Conservation (phyloP, 2,329 filamentous ascomycete species). For the Massarina eburnea region DNA sequence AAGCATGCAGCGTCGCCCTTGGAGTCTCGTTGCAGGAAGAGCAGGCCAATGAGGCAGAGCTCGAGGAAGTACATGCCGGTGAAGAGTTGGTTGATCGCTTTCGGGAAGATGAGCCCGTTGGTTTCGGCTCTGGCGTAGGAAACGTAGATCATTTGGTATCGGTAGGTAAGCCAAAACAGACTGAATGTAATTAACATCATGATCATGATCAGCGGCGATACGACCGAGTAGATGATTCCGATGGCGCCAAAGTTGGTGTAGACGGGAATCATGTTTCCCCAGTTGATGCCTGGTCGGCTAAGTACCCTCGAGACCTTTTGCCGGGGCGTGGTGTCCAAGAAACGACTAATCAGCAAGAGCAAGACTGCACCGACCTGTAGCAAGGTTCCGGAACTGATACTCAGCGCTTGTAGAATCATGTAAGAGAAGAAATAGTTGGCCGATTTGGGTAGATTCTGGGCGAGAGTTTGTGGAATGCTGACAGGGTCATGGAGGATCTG, state of each 20-base stretch:
- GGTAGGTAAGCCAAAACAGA: conserved; percentile 89
- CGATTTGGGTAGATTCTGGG: conserved; percentile 77
- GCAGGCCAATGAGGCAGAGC: conserved; percentile 82
- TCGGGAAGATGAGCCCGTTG: conserved; percentile 86
- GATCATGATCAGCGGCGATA: conserved; percentile 85
- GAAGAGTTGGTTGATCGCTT: conserved; percentile 93
- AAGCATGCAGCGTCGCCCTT: conserved; percentile 61
- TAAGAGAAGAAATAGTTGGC: conserved; percentile 99
- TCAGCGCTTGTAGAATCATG: conserved; percentile 92
- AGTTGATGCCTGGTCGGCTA: conserved; percentile 72
- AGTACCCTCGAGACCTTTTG: conserved; percentile 88
- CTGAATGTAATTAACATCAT: conserved; percentile 93
- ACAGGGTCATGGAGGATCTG: conserved; percentile 66
- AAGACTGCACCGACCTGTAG: conserved; percentile 79
- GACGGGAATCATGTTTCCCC: conserved; percentile 93
- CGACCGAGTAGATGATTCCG: conserved; percentile 81
- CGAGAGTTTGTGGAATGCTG: conserved; percentile 71
- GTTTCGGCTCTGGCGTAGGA: conserved; percentile 88
- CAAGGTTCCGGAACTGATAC: conserved; percentile 84
- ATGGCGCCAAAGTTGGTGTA: conserved; percentile 98
- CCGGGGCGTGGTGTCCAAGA: conserved; percentile 78
- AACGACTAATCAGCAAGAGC: conserved; percentile 75
- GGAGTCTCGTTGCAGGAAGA: conserved; percentile 72
- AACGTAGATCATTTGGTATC: conserved; percentile 97
- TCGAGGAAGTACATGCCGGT: conserved; percentile 96